Conservation (phyloP, 1,139 yeast genomes). For the Zygosaccharomyces pseudobailii region DNA sequence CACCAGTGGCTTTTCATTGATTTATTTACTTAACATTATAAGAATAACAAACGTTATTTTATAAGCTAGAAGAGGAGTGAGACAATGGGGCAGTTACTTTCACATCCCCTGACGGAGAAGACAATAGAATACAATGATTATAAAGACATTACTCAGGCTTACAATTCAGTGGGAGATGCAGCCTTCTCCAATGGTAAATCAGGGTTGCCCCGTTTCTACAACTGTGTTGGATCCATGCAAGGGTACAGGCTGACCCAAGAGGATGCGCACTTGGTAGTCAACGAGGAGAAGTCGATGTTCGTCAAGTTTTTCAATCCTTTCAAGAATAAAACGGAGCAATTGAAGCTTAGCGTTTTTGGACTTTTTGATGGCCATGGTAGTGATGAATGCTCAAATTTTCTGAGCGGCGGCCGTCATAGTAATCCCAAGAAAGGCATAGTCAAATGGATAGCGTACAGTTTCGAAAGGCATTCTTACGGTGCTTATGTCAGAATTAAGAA, state of each 20-base stretch:
- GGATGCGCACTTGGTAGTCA: constrained; percentile 56
- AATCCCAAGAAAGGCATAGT: constrained; percentile 22
- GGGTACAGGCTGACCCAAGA: constrained; percentile 76
- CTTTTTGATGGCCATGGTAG: constrained; percentile 86
- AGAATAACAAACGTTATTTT: neutral
- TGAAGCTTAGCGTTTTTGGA: constrained; percentile 54
- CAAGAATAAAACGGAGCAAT: constrained; percentile 20
- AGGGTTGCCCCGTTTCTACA: constrained; percentile 38
- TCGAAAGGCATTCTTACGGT: constrained; percentile 32
- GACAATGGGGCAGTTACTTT: constrained; percentile 67
- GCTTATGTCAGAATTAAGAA: constrained; percentile 6
- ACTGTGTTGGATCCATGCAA: constrained; percentile 72
- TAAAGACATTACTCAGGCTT: constrained; percentile 13
- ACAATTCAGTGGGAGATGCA: constrained; percentile 3
- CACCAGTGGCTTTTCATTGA: neutral
- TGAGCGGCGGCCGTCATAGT: constrained; percentile 42
- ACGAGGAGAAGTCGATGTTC: constrained; percentile 21
- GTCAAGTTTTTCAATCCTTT: constrained; percentile 34
- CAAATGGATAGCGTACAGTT: constrained; percentile 29
- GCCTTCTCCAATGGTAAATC: constrained; percentile 10
- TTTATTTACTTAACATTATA: neutral
- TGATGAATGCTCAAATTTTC: constrained; percentile 50
- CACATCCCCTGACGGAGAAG: constrained; percentile 73
- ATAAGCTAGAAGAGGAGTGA: neutral
- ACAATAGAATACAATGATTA: constrained; percentile 45